Conservation (phyloP, 176 grass and related monocot genomes). For the Poa annua region DNA sequence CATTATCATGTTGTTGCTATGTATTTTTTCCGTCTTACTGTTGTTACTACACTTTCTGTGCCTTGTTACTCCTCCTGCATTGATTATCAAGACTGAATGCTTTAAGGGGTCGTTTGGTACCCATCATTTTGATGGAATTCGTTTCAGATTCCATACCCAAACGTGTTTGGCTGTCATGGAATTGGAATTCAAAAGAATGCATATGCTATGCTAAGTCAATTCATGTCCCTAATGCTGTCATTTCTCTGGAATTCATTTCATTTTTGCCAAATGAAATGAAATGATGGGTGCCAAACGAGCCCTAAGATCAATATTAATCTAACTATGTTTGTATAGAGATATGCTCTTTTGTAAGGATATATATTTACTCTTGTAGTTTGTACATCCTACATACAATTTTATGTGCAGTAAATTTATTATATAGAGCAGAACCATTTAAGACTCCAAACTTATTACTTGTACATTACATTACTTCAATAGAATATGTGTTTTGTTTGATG, state of each 20-base stretch:
- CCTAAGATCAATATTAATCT: neutral
- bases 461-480: conserved; percentile 10
- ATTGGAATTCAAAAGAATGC: too few relatives aligned
- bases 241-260: too few relatives aligned
- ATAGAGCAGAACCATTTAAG: neutral
- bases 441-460: neutral
- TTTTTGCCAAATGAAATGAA: too few relatives aligned
- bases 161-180: too few relatives aligned
- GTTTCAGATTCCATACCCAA: too few relatives aligned
- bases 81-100: neutral
- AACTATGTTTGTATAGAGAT: neutral
- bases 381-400: neutral
- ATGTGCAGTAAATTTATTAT: neutral
- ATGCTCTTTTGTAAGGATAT: conserved; percentile 7
- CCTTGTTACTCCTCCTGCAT: neutral
- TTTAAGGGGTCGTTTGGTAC: neutral
- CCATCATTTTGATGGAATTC: too few relatives aligned
- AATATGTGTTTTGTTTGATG: neutral
- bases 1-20: conserved; percentile 5
- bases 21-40: neutral
- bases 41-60: neutral
- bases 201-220: too few relatives aligned
- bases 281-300: too few relatives aligned
- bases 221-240: too few relatives aligned
- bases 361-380: conserved; percentile 13